Evolutionary conservation across 208 protist genomes (phyloP), one percentile per base, ranked within the genome.

Genomic region (Lotmaria passim): DNA sequence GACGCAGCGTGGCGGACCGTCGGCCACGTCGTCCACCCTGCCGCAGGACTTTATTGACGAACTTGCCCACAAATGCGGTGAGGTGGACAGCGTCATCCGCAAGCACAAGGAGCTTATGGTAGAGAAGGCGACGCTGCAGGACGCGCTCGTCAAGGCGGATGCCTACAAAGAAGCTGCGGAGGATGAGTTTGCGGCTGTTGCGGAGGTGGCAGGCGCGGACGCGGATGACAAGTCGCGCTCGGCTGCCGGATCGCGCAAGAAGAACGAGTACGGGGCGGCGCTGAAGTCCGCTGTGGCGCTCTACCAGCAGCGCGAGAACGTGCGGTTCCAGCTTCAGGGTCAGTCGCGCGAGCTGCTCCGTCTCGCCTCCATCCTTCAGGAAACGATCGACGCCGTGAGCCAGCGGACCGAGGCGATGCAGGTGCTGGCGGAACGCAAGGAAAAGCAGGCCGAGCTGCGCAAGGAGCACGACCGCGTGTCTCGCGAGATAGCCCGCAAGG

Each of bases 31-130:
- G 11, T 36, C 50, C 15, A 36, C 47, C 15, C 65, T 93, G 15
- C 81, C 83, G 36, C 79, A 79, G 36, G 88, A 91, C 53, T 78
- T 87, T 31, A 73, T 89, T 21, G 78, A 87, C 34, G 76, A 89
- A 30, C 55, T 91, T 21, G 59, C 72, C 28, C 61, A 81, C 72
- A 84, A 86, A 64, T 75, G 81, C 23, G 76, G 83, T 36, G 83
- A 83, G 14, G 70, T 85, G 48, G 47, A 78, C 46, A 14, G 62
- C 28, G 69, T 74, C 24, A 73, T 81, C 43, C 62, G 61, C 7
- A 47, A 65, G 41, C 59, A 73, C 62, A 61, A 78, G 47, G 71
- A 74, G 57, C 46, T 87, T 55, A 28, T 73, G 33, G 51, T 51
- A 43, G 78, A 91, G 70, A 75, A 79, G 69, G 68, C 76, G 24